Base-by-base conservation (phyloP, 2,329 filamentous ascomycete species). In the Daldinia sp. region DNA sequence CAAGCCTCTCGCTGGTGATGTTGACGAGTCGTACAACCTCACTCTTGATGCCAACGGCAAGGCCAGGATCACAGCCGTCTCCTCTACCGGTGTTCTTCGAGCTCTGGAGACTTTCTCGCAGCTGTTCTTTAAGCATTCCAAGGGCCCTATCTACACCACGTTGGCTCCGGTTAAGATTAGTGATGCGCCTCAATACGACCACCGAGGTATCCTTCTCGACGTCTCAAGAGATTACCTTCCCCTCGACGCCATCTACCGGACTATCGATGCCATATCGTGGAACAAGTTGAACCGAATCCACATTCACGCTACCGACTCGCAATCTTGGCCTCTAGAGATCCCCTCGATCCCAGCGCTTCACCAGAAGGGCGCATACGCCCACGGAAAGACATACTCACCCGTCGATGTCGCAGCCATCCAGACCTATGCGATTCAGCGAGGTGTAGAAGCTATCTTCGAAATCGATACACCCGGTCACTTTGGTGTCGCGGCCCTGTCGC, bases 271-370 rank as follows among this genome's bases (percentile, higher is more conserved):
- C 37, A 78, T 91, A 67, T 81, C 90, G 1, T 93, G 87, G 84
- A 92, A 89, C 80, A 95, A 96, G 80, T 85, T 95, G 81, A 95
- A 95, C 78, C 83, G 88, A 4, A 82, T 96, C 58, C 92, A 95
- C 77, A 80, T 94, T 55, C 92, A 96, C 79, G 83, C 90, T 59
- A 95, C 91, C 3, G 92, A 96, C 76, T 88, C 90, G 13, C 92
- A 96, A 76, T 91, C 91, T 3, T 96, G 92, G 90, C 93, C 93
- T 0, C 81, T 96, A 21, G 91, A 93, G 68, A 89, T 96, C 50
- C 90, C 91, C 0, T 77, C 90, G 2, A 77, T 96, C 64, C 90
- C 93, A 3, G 84, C 89, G 61, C 81, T 96, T 1, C 83, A 92
- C 2, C 77, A 82, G 53, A 89, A 92, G 74, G 93, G 92, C 32